These are phyloP conservation scores for Penicillium herquei DNA, from an alignment of 495 filamentous ascomycete genomes.

Conservation along the genomic window DNA sequence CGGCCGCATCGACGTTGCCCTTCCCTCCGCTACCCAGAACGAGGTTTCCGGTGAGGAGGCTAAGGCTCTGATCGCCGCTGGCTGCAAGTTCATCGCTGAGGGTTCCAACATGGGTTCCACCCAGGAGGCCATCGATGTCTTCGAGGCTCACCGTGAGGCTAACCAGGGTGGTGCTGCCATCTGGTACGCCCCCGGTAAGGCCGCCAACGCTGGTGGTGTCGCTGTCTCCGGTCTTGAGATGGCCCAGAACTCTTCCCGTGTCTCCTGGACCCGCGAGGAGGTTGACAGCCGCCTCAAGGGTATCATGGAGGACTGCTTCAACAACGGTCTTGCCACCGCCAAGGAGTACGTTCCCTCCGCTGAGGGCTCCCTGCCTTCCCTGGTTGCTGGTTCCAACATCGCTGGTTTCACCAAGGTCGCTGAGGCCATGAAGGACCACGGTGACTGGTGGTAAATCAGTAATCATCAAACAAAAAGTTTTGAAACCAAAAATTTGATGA, in stretches of 20 bases:
- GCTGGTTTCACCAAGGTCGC: constrained; percentile 97
- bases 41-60: constrained; percentile 92
- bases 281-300: constrained; percentile 88
- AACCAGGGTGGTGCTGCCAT: constrained; percentile 67
- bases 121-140: constrained; percentile 90
- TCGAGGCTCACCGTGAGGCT: constrained; percentile 75
- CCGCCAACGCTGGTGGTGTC: constrained; percentile 96
- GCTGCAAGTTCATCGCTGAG: constrained; percentile 87
- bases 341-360: constrained; percentile 75
- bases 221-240: constrained; percentile 98
- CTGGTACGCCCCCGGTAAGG: constrained; percentile 94
- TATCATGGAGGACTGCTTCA: constrained; percentile 95
- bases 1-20: constrained; percentile 82
- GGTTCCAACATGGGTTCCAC: constrained; percentile 99
- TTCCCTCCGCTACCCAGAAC: constrained; percentile 95
- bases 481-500: constrained; percentile 8
- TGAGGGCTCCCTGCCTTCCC: constrained; percentile 81
- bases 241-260: constrained; percentile 91
- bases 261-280: constrained; percentile 83
- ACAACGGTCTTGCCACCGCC: constrained; percentile 85
- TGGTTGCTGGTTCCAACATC: constrained; percentile 94
- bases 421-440: constrained; percentile 91
- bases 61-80: constrained; percentile 70
- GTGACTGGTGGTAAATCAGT: constrained; percentile 83
- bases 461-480: neutral